phyloP scores from a whole-genome alignment of 305 asterid genomes.

The Lippia alba region DNA sequence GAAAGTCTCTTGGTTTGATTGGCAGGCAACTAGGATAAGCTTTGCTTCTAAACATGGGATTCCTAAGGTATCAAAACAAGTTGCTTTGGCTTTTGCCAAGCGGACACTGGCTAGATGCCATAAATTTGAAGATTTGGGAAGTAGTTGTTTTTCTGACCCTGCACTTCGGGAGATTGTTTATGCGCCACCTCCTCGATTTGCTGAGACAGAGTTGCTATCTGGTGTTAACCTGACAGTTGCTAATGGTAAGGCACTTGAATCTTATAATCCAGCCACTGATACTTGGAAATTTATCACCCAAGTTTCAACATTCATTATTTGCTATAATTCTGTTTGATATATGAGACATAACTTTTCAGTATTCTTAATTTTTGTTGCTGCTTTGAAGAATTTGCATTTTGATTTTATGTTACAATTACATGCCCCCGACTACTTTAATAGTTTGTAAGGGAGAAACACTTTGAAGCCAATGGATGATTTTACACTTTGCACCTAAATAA shows the following conservation, averaged over 20 bases:
- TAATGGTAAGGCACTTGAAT: constrained; percentile 48
- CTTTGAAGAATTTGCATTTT: neutral
- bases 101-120: constrained; percentile 80
- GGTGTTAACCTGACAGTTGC: constrained; percentile 44
- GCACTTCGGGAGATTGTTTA: constrained; percentile 68
- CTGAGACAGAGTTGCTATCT: constrained; percentile 59
- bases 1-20: constrained; percentile 29
- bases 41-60: constrained; percentile 81
- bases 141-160: constrained; percentile 82
- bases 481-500: too few relatives aligned
- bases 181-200: constrained; percentile 75
- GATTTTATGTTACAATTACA: neutral
- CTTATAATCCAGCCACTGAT: constrained; percentile 1
- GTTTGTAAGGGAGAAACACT: too few relatives aligned
- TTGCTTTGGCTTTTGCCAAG: constrained; percentile 79
- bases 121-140: constrained; percentile 73
- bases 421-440: too few relatives aligned
- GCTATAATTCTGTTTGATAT: too few relatives aligned
- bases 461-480: too few relatives aligned
- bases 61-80: constrained; percentile 77
- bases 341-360: neutral
- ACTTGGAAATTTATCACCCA: neutral
- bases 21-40: constrained; percentile 89
- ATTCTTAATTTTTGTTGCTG: too few relatives aligned
- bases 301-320: too few relatives aligned